phyloP scores from a whole-genome alignment of 1,284 basidiomycete species.

The Leccinum subrobustum region DNA sequence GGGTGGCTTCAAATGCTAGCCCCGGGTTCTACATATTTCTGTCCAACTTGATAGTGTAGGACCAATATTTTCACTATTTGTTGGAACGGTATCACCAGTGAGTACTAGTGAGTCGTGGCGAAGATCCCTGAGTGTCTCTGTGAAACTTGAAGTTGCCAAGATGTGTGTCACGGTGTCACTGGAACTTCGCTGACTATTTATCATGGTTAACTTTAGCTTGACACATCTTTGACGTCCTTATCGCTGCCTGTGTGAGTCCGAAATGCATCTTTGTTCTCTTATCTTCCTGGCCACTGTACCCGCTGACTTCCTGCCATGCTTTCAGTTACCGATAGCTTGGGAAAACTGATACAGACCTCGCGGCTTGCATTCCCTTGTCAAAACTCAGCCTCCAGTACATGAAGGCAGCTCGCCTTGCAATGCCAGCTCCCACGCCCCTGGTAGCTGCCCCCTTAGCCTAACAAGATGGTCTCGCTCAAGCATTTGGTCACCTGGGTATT shows the following conservation, averaged over 20 bases:
- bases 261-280: not conserved
- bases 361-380: not conserved
- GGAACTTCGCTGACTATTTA: not conserved
- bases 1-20: not conserved
- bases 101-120: not conserved
- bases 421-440: not conserved
- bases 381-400: slow-evolving; percentile 6
- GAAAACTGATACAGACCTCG: slow-evolving; percentile 4
- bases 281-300: not conserved
- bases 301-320: slow-evolving; percentile 13
- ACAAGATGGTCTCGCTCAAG: slow-evolving; percentile 4
- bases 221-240: slow-evolving; percentile 2
- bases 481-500: slow-evolving; percentile 10
- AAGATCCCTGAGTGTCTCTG: not conserved
- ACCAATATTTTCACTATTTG: not conserved
- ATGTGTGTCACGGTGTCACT: not conserved
- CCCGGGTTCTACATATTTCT: not conserved
- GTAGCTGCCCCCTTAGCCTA: not conserved
- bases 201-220: slow-evolving; percentile 4
- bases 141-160: not conserved
- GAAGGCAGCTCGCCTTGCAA: slow-evolving; percentile 1
- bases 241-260: not conserved
- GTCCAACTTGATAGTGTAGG: not conserved
- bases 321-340: slow-evolving; percentile 11
- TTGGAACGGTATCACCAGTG: not conserved